Evolutionary conservation across 1,139 yeast species (phyloP).

Genomic region (Debaryomycetaceae sp.): DNA sequence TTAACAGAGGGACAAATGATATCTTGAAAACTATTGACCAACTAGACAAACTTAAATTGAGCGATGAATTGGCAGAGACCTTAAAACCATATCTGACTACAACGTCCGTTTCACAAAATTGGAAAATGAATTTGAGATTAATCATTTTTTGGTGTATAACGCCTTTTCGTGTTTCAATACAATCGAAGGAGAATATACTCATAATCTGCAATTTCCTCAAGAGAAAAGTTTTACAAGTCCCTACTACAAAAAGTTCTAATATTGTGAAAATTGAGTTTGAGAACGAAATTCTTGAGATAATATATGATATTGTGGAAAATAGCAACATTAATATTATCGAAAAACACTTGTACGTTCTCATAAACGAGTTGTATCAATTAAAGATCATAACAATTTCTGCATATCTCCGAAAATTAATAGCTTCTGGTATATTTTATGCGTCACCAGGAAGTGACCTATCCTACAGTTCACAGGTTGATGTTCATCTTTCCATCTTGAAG

Average conservation of each 20-base stretch:
- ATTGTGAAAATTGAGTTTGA: constrained; percentile 45
- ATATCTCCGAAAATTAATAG: constrained; percentile 72
- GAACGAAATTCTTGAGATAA: constrained; percentile 43
- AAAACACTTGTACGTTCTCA: constrained; percentile 45
- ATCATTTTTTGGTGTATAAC: constrained; percentile 52
- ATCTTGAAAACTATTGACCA: constrained; percentile 29
- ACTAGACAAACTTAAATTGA: constrained; percentile 31
- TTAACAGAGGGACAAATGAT: constrained; percentile 33
- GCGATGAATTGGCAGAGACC: constrained; percentile 27
- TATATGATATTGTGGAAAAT: constrained; percentile 45
- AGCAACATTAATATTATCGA: constrained; percentile 20
- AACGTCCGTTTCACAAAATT: constrained; percentile 11
- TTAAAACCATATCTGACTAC: constrained; percentile 22
- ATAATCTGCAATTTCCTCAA: constrained; percentile 40
- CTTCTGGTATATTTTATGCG: constrained; percentile 74
- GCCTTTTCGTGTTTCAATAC: constrained; percentile 26
- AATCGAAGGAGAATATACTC: constrained; percentile 31
- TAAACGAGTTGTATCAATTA: constrained; percentile 52
- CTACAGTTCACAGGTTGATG: constrained; percentile 26
- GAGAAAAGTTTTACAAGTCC: constrained; percentile 26
- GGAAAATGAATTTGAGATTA: constrained; percentile 40
- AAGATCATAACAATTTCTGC: constrained; percentile 59
- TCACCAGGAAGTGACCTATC: constrained; percentile 19
- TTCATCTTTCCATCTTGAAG: constrained; percentile 49
- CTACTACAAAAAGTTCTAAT: constrained; percentile 19